phyloP scores from a whole-genome alignment of 139 green algal genomes.

The Closterium sp. region DNA sequence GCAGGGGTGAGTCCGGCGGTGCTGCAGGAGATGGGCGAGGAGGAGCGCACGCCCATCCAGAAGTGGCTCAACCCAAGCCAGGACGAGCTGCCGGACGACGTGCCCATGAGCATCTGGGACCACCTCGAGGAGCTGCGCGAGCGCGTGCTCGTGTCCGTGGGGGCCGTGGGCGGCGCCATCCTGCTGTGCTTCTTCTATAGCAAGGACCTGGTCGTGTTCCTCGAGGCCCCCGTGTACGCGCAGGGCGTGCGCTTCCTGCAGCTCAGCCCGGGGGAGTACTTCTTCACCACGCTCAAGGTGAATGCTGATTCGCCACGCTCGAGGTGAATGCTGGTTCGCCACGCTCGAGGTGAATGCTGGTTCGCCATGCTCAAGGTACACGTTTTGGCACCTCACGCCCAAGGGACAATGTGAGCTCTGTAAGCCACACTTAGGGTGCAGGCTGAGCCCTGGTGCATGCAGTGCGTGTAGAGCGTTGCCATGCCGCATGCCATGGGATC shows the following conservation, averaged over 20 bases:
- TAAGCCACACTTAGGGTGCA: too few species aligned
- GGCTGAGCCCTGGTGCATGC: too few species aligned
- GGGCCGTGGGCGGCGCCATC: conserved; percentile 66
- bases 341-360: not conserved
- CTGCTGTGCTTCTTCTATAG: conserved; percentile 82
- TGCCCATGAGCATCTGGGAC: conserved; percentile 96
- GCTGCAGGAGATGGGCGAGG: conserved; percentile 6
- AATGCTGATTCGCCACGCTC: not conserved
- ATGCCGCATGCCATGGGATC: too few species aligned
- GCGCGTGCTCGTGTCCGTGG: conserved; percentile 65
- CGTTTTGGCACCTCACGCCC: not conserved
- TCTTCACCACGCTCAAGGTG: conserved; percentile 99
- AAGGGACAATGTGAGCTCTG: too few species aligned
- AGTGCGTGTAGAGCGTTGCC: too few species aligned
- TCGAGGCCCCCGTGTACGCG: conserved; percentile 87
- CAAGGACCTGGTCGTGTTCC: conserved; percentile 86
- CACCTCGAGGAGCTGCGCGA: conserved; percentile 92
- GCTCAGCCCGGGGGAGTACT: conserved; percentile 92
- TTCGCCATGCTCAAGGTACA: not conserved
- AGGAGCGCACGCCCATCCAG: conserved; percentile 25
- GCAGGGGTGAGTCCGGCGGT: not conserved
- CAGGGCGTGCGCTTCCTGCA: conserved; percentile 95
- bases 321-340: not conserved
- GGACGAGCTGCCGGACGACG: conserved; percentile 80
- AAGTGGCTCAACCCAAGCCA: conserved; percentile 76